Evolutionary conservation across 805 yeast species (phyloP), one percentile per base, ranked within the genome.

Genomic region (Starmerella stigmatis): DNA sequence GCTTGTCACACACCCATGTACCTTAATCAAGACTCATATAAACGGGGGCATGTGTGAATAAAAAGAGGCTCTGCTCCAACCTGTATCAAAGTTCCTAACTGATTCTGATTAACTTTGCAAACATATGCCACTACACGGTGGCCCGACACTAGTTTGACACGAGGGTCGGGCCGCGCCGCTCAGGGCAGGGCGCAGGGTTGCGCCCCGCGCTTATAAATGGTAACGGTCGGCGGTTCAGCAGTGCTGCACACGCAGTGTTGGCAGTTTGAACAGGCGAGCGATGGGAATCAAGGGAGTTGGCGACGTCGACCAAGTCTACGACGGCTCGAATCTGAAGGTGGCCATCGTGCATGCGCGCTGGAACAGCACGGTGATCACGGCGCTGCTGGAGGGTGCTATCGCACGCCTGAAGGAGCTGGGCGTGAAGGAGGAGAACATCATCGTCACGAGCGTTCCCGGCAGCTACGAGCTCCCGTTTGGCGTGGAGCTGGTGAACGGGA

Each of bases 271-370:
- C 2, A 3, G 7, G 21, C 40, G 5, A 16, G 26, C 32, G 26
- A 54, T 53, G 56, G 48, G 42, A 16, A 76, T 82, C 46, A 77
- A 78, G 62, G 95, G 95, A 55, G 68, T 86, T 56, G 95, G 94
- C 26, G 65, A 75, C 57, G 57, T 77, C 16, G 92, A 85, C 63
- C 74, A 77, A 61, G 55, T 61, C 43, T 81, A 81, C 63, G 79
- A 81, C 60, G 94, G 65, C 22, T 40, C 57, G 15, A 38, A 67
- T 2, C 68, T 88, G 52, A 74, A 80, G 56, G 70, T 92, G 44
- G 96, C 89, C 28, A 86, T 92, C 59, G 74, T 92, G 46, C 96
- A 88, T 63, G 96, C 98, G 13, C 82, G 98, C 64, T 92, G 98
- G 98, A 92, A 92, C 65, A 64, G 68, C 31, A 66, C 69, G 39